These are phyloP conservation scores for Suhomyces yuchorum DNA, from an alignment of 1,139 yeast genomes.

Conservation along the genomic window DNA sequence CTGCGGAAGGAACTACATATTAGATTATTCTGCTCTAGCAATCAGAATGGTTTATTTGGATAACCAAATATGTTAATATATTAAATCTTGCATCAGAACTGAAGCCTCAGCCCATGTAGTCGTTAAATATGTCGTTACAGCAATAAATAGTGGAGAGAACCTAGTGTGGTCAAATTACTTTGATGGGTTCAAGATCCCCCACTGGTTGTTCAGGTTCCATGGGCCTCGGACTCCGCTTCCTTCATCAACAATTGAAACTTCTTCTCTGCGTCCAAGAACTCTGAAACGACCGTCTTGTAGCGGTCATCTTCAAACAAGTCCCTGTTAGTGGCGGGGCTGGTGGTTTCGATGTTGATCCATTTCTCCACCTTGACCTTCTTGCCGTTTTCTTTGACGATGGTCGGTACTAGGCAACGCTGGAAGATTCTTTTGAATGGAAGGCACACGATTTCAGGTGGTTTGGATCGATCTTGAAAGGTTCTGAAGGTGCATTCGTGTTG, in stretches of 20 bases:
- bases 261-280: slow-evolving; percentile 42
- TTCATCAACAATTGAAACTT: slow-evolving; percentile 39
- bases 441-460: slow-evolving; percentile 49
- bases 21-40: slow-evolving; percentile 1
- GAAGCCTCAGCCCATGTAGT: neutral
- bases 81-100: neutral
- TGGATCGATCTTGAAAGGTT: slow-evolving; percentile 24
- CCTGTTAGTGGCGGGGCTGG: slow-evolving; percentile 39
- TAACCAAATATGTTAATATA: neutral
- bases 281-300: slow-evolving; percentile 33
- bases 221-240: slow-evolving; percentile 20
- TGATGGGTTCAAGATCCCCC: neutral
- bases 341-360: slow-evolving; percentile 42
- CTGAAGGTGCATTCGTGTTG: slow-evolving; percentile 55
- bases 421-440: slow-evolving; percentile 57
- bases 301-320: slow-evolving; percentile 26
- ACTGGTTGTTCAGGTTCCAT: neutral
- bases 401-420: slow-evolving; percentile 46
- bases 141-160: neutral
- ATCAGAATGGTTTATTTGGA: neutral
- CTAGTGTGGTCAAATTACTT: too few species aligned
- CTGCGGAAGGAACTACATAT: slow-evolving; percentile 73
- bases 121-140: neutral
- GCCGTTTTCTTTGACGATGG: slow-evolving; percentile 27
- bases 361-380: slow-evolving; percentile 20